Evolutionary conservation across 225 moss, liverwort and hornwort genomes (phyloP), one percentile per base, ranked within the genome.

Genomic region (Physcomitrellopsis africana): DNA sequence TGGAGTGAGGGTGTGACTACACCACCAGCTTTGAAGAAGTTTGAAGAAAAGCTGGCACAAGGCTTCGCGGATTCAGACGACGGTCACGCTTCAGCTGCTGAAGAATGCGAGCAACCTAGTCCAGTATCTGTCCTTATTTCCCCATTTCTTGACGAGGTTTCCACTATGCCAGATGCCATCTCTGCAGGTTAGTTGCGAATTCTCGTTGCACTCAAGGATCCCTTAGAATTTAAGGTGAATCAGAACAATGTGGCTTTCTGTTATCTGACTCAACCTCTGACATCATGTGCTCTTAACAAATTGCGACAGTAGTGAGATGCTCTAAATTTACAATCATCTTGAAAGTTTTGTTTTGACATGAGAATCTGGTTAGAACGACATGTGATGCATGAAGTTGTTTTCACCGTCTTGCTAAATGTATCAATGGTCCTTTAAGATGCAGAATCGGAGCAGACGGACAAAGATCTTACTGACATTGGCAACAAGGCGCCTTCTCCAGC

Each of bases 81-180:
- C 41, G 53, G 41, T 54, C 65, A 70, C 13, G 69, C 66, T 57
- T 64, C 44, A 12, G 82, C 85, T 42, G 78, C 67, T 69, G 91
- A 93, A 10, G 93, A 92, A 60, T 90, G 88, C 54, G 91, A 91
- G 27, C 95, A 93, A 80, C 83, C 95, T 73, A 59, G 93, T 90
- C 46, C 82, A 66, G 79, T 82, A 41, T 96, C 95, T 11, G 91
- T 93, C 23, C 81, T 96, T 60, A 90, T 91, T 60, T 90, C 86
- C 7, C 88, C 90, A 11, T 96, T 96, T 49, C 91, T 91, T 44
- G 95, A 96, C 15, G 93, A 95, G 76, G 83, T 79, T 63, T 67
- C 87, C 58, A 89, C 87, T 20, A 89, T 91, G 22, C 90, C 93
- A 48, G 95, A 93, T 45, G 91, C 87, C n/a, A 84, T 86, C 75